These are phyloP conservation scores for Ligustrum vulgare DNA, from an alignment of 257 asterid genomes.

Conservation along the genomic window DNA sequence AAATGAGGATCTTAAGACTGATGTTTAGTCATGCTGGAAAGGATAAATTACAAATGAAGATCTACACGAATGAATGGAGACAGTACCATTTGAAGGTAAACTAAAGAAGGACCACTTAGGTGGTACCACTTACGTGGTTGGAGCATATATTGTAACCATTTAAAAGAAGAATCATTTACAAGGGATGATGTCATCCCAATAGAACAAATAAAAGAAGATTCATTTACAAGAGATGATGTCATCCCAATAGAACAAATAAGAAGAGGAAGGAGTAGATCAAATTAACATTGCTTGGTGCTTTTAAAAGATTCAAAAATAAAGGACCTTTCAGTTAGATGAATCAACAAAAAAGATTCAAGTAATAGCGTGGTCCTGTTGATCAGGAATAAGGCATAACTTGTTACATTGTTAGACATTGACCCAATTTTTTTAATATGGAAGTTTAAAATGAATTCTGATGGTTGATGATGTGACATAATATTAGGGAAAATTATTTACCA, in stretches of 20 bases:
- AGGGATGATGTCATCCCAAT: neutral
- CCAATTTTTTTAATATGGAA: slow-evolving; percentile 5
- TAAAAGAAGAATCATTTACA: neutral
- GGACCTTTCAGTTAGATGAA: neutral
- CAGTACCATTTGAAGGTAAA: neutral
- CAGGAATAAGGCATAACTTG: neutral
- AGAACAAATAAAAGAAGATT: neutral
- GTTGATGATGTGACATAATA: neutral
- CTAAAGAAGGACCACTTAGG: neutral
- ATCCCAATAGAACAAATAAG: neutral
- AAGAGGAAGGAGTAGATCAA: neutral
- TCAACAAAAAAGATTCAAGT: neutral
- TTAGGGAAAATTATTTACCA: neutral
- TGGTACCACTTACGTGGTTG: neutral
- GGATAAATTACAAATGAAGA: neutral
- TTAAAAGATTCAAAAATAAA: neutral
- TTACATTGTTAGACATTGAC: neutral
- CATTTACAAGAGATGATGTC: neutral
- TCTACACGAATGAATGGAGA: neutral
- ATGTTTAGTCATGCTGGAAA: neutral
- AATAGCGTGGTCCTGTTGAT: neutral
- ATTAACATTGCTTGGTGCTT: neutral
- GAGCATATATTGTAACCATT: neutral
- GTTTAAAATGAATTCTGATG: neutral
- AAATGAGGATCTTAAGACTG: neutral